These are phyloP conservation scores for Letharia lupina DNA, from an alignment of 495 filamentous ascomycete species.

Conservation along the genomic window DNA sequence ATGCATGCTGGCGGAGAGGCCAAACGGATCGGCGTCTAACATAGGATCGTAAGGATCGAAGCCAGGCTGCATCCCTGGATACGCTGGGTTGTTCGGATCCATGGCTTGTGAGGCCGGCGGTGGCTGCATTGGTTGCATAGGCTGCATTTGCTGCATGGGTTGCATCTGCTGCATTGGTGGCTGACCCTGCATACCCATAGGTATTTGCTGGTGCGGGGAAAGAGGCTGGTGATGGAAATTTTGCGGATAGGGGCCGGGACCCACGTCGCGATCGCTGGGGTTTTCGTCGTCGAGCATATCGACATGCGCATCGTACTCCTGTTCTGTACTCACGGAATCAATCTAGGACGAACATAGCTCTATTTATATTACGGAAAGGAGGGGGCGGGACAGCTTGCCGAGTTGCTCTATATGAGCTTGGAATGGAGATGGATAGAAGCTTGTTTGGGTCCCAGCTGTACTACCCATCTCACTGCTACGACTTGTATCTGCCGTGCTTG, in stretches of 20 bases:
- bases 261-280: conserved; percentile 52
- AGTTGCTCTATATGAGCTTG: conserved; percentile 95
- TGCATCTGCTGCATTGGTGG: conserved; percentile 29
- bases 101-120: conserved; percentile 30
- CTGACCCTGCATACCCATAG: conserved; percentile 26
- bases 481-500: conserved; percentile 19
- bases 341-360: conserved; percentile 75
- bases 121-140: conserved; percentile 24
- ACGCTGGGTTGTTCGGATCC: conserved; percentile 34
- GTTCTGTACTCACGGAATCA: conserved; percentile 80
- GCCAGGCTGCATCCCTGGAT: conserved; percentile 54
- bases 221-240: conserved; percentile 44
- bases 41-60: conserved; percentile 75
- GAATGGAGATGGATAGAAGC: conserved; percentile 76
- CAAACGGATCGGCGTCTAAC: conserved; percentile 85
- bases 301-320: conserved; percentile 96
- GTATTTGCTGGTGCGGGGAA: conserved; percentile 35
- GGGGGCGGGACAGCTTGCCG: conserved; percentile 71
- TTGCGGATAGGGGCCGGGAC: conserved; percentile 58
- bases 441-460: conserved; percentile 34
- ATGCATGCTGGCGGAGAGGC: conserved; percentile 84
- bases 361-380: conserved; percentile 43
- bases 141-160: conserved; percentile 28
- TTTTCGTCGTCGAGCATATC: conserved; percentile 85
- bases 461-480: conserved; percentile 20